phyloP scores from a whole-genome alignment of 2,329 filamentous ascomycete genomes.

The Cercospora canescens region DNA sequence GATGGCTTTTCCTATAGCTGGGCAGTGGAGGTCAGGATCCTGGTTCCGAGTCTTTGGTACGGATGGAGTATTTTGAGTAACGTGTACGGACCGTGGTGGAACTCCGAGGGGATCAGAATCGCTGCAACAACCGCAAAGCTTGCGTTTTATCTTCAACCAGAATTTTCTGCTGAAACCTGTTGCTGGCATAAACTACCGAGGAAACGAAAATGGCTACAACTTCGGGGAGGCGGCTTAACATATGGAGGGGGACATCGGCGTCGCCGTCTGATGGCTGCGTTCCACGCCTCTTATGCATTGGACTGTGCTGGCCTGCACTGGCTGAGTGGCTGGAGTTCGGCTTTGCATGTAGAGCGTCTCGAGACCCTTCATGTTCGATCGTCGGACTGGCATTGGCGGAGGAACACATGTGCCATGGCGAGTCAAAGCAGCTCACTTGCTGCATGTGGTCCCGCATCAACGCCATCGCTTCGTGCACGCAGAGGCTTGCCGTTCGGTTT shows the following conservation, averaged over 20 bases:
- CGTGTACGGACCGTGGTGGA: background rate
- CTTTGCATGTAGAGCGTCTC: background rate
- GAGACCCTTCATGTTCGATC: background rate
- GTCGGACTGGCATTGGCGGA: background rate
- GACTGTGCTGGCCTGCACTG: background rate
- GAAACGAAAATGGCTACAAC: background rate
- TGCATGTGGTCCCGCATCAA: background rate
- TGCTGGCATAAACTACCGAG: background rate
- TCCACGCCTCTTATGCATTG: background rate
- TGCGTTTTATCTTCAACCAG: conserved; percentile 10
- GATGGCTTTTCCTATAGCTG: background rate
- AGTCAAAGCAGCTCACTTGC: background rate
- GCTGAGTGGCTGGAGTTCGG: conserved; percentile 7
- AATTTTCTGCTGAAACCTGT: background rate
- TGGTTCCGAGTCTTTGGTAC: background rate
- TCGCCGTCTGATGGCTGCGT: background rate
- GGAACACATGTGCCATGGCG: background rate
- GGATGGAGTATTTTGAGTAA: background rate
- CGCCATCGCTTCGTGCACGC: background rate
- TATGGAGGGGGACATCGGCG: background rate
- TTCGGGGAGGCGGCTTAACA: background rate
- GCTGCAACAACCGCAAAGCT: conserved; percentile 8
- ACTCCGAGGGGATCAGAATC: background rate
- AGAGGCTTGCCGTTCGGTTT: background rate
- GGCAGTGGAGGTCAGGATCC: background rate